Evolutionary conservation across 2,329 filamentous ascomycete genomes (phyloP).

Genomic region (Alternaria sp.): DNA sequence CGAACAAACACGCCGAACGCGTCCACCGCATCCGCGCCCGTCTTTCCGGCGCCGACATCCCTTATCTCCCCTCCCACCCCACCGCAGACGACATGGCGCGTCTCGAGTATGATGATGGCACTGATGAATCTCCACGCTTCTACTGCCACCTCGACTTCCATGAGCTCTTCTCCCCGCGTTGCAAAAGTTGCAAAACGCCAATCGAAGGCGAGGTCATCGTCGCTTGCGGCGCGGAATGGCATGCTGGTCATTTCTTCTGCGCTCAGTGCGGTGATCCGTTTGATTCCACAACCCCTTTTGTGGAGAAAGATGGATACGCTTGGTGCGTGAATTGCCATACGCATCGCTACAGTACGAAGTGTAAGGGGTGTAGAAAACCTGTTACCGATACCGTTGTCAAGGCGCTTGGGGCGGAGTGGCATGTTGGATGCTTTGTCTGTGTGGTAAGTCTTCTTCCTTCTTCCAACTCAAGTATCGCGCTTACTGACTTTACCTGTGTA

Average conservation of each 20-base stretch:
- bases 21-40: constrained; percentile 76
- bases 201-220: constrained; percentile 96
- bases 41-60: constrained; percentile 61
- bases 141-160: constrained; percentile 99
- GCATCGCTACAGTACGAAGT: constrained; percentile 88
- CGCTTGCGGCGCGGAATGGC: constrained; percentile 94
- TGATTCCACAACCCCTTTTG: constrained; percentile 75
- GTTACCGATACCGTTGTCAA: constrained; percentile 91
- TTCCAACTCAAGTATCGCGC: background rate
- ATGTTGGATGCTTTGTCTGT: constrained; percentile 90
- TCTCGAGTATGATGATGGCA: constrained; percentile 68
- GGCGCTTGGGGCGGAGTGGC: constrained; percentile 92
- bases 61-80: constrained; percentile 46
- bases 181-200: constrained; percentile 94
- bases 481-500: constrained; percentile 36
- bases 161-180: constrained; percentile 89
- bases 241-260: constrained; percentile 98
- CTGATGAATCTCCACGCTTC: constrained; percentile 76
- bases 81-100: constrained; percentile 68
- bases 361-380: constrained; percentile 81
- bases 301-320: constrained; percentile 97
- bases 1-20: constrained; percentile 73
- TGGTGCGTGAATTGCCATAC: constrained; percentile 97
- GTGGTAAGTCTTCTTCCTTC: constrained; percentile 53
- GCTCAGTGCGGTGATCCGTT: constrained; percentile 93